Evolutionary conservation across 345 rosid genomes (phyloP).

Genomic region (Conringia planisiliqua): DNA sequence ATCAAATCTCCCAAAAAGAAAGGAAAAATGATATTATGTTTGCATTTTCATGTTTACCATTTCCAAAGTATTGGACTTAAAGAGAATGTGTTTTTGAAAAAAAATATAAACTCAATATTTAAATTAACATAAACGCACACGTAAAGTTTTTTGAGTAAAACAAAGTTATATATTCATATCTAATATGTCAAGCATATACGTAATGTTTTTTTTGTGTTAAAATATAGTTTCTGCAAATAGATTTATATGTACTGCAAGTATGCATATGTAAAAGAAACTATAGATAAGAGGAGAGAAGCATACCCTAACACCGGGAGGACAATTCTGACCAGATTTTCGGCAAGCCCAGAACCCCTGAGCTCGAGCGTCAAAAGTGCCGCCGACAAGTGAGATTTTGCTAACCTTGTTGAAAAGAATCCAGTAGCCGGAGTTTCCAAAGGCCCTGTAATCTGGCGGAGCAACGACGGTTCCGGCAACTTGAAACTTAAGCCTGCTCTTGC

Average conservation of each 20-base stretch:
- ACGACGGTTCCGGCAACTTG: conserved; percentile 45
- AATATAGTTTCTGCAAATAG: background rate
- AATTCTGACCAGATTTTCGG: conserved; percentile 44
- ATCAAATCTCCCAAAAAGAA: no score
- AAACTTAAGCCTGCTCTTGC: conserved; percentile 47
- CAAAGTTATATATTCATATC: no score
- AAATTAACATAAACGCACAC: background rate
- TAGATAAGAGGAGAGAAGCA: background rate
- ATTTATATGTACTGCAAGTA: background rate
- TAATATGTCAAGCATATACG: background rate
- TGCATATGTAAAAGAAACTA: background rate
- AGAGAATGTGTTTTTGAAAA: no score
- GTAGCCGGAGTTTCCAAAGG: conserved; percentile 34
- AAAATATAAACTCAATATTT: background rate
- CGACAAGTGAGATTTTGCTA: conserved; percentile 37
- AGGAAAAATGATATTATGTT: no score
- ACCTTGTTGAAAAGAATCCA: conserved; percentile 57
- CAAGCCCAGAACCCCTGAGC: conserved; percentile 60
- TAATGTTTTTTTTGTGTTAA: background rate
- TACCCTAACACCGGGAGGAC: conserved; percentile 68
- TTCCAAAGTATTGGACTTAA: background rate
- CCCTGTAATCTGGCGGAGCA: conserved; percentile 50
- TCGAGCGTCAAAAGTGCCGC: conserved; percentile 50
- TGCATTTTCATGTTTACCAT: background rate
- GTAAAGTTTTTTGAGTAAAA: no score